Evolutionary conservation across 805 yeast genomes (phyloP).

Genomic region (Candida methanosorbosa): DNA sequence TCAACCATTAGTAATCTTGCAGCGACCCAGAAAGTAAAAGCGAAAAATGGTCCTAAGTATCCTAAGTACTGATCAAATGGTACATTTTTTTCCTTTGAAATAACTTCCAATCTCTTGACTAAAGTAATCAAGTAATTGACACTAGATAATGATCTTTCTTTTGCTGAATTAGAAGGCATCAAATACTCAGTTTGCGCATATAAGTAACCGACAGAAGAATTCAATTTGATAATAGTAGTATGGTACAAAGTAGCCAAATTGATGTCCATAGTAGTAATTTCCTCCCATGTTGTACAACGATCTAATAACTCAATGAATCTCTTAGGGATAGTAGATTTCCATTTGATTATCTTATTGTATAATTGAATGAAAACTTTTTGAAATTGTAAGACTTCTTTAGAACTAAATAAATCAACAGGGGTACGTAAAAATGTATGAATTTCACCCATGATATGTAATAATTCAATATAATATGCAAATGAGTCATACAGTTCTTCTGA

Average conservation of each 20-base stretch:
- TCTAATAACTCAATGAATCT: slow-evolving; percentile 3
- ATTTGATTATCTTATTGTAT: slow-evolving; percentile 6
- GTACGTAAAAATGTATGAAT: slow-evolving; percentile 9
- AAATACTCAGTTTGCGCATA: slow-evolving; percentile 14
- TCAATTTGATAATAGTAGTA: slow-evolving; percentile 14
- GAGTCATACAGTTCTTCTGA: slow-evolving; percentile 10
- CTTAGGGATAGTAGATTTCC: slow-evolving; percentile 10
- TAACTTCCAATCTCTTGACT: slow-evolving; percentile 4
- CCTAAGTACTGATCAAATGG: not conserved
- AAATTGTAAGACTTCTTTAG: slow-evolving; percentile 9
- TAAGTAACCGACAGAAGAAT: slow-evolving; percentile 17
- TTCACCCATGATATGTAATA: slow-evolving; percentile 9
- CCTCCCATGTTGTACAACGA: slow-evolving; percentile 4
- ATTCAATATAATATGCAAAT: slow-evolving; percentile 12
- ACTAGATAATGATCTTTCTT: slow-evolving; percentile 8
- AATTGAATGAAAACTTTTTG: slow-evolving; percentile 9
- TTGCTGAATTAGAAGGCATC: slow-evolving; percentile 12
- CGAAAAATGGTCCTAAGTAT: slow-evolving; percentile 22
- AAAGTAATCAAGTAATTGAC: slow-evolving; percentile 7
- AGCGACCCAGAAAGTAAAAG: slow-evolving; percentile 25
- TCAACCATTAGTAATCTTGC: slow-evolving; percentile 24
- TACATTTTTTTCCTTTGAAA: slow-evolving; percentile 1
- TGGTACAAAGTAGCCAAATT: slow-evolving; percentile 10
- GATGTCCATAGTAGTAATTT: slow-evolving; percentile 5
- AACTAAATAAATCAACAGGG: slow-evolving; percentile 9